Base-by-base conservation (phyloP, 768 basidiomycete species). In the Hygrocybe coccinea region DNA sequence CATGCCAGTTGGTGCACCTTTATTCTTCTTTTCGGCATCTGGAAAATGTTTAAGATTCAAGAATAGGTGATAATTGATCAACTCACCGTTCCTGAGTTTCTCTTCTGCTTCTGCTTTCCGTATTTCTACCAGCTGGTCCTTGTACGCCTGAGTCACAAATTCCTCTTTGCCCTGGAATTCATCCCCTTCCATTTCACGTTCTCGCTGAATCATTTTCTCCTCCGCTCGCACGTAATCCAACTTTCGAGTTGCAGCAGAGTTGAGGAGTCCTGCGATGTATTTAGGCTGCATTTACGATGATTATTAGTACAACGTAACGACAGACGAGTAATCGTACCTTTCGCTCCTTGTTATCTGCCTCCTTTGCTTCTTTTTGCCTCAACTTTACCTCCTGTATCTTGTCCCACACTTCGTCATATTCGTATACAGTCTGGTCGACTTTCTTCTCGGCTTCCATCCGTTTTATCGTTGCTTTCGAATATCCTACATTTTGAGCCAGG, bases 81-180 rank as follows among this genome's bases (percentile, higher is more conserved):
- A 74, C 80, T 44, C 59, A 92, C 95, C 97, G 73, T 98, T 95
- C 60, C 87, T 78, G 63, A 76, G 71, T 71, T 79, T 87, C 70
- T 98, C 97, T 64, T 98, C 95, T 66, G 93, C 92, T 66, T 98
- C 97, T 0, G 94, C 92, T 65, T 73, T 80, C 55, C 91, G 79
- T 5, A 97, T 84, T 71, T 95, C 90, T 47, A 84, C 94, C 85
- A 97, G 89, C 71, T 98, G 97, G 48, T 91, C 88, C 68, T 93
- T 94, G 74, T 99, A 99, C 21, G 91, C 93, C 64, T 93, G 91
- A 0, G 97, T 99, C 49, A 98, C 95, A 64, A 98, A 99, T n/a
- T 85, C 79, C 53, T 97, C 97, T 75, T 95, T 98, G 74, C 91
- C 97, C 55, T 79, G 79, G 67, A 91, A 99, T 68, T 93, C 82